Evolutionary conservation across 1,284 basidiomycete species (phyloP), one percentile per base, ranked within the genome.

Genomic region (Phaffia rhodozyma): DNA sequence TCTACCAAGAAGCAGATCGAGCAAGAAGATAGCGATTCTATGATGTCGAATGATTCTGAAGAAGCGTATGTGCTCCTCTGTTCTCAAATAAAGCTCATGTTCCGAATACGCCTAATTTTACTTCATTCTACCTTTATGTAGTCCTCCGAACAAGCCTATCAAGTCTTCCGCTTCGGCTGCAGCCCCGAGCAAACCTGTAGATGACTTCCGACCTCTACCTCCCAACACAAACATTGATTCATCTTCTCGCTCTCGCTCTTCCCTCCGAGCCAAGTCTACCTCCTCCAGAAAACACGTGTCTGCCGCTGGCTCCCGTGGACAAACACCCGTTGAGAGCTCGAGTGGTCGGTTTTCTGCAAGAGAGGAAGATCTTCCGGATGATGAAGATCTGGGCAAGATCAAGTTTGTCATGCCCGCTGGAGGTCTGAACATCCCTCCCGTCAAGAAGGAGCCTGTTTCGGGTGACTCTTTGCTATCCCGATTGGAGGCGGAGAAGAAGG

Each of bases 331-430:
- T 11, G 62, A 68, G 2, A 38, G 13, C 38, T 43, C 54, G 3
- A 47, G 58, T n/a, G 74, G 74, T 29, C 68, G 74, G 32, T 75
- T 71, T 66, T 76, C 75, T 0, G 75, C 75, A 6, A 70, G 69
- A 29, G 75, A 76, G 32, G 75, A 76, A 66, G 75, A 76, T 67
- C 66, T 76, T 55, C 74, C 74, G 2, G 49, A 72, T 73, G 73
- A 73, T 72, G 27, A 73, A 74, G 61, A 68, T 61, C 29, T 62
- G 13, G 61, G 57, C 52, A 62, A 62, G 34, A 62, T 62, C 48
- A 43, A 49, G 47, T 62, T 62, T 49, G 61, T 62, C 48, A 16
- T 62, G 21, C 61, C 61, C 27, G 61, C 62, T 69, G 43, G 66
- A 66, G n/a, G 49, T 55, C 49, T 74, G 72, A 66, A 72, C 72